These are phyloP conservation scores for Gyromitra esculenta DNA, from an alignment of 2,329 filamentous ascomycete genomes.

Conservation along the genomic window DNA sequence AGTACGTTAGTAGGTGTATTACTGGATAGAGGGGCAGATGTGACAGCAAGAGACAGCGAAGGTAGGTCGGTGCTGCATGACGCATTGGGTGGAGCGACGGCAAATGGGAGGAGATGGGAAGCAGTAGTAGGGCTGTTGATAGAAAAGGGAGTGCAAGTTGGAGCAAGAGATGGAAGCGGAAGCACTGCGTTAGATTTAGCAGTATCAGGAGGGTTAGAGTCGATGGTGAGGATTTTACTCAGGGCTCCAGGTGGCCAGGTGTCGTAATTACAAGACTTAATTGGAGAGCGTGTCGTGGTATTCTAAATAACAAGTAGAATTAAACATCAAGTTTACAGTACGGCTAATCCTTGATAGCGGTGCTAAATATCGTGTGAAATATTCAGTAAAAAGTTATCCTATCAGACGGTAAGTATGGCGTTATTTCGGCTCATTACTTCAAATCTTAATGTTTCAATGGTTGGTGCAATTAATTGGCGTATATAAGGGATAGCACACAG, in stretches of 20 bases:
- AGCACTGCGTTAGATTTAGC: conserved; percentile 39
- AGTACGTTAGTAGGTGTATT: background rate
- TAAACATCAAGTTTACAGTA: background rate
- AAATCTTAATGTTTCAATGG: background rate
- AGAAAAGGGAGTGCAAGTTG: conserved; percentile 42
- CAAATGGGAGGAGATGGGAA: conserved; percentile 9
- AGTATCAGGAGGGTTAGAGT: conserved; percentile 31
- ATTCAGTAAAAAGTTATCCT: background rate
- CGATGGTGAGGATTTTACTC: background rate
- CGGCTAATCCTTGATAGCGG: background rate
- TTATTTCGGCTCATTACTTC: background rate
- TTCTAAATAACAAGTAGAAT: background rate
- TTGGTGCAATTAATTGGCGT: background rate
- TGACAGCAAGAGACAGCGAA: conserved; percentile 33
- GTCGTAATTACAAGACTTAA: background rate
- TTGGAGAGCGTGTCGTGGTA: background rate
- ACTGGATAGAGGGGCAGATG: conserved; percentile 26
- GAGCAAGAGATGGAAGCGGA: conserved; percentile 40
- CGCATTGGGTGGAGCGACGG: conserved; percentile 31
- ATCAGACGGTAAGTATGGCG: background rate
- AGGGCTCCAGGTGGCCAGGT: background rate
- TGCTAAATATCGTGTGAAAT: background rate
- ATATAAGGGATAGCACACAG: background rate
- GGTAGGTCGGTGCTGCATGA: conserved; percentile 39
- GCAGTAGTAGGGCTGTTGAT: conserved; percentile 39